Conservation (phyloP, 805 yeast species). For the Myxozyma lipomycoides region DNA sequence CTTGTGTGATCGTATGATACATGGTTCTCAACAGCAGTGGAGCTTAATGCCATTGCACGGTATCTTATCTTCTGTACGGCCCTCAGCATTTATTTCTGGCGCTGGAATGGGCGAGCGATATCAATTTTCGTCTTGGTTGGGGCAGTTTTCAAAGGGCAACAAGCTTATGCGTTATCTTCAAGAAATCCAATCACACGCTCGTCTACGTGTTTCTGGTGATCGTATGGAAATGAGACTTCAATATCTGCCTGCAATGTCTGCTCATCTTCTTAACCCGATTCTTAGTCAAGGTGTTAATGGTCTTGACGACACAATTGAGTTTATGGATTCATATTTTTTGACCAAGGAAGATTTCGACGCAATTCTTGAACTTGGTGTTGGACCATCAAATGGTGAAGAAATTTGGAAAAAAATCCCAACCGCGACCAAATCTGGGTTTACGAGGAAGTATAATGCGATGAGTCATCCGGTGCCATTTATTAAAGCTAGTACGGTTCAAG, state of each 20-base stretch:
- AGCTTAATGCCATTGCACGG: slow-evolving; percentile 89
- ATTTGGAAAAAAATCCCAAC: slow-evolving; percentile 65
- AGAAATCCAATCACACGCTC: slow-evolving; percentile 82
- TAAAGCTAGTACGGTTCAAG: slow-evolving; percentile 43
- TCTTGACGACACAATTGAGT: slow-evolving; percentile 57
- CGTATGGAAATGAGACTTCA: slow-evolving; percentile 69
- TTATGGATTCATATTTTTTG: slow-evolving; percentile 79
- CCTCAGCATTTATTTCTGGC: slow-evolving; percentile 73
- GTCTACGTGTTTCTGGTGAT: slow-evolving; percentile 73
- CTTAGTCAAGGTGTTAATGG: slow-evolving; percentile 56
- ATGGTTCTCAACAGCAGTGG: slow-evolving; percentile 46
- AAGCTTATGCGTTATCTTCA: slow-evolving; percentile 77
- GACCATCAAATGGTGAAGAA: slow-evolving; percentile 45
- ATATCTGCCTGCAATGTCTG: slow-evolving; percentile 55
- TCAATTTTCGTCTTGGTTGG: slow-evolving; percentile 54
- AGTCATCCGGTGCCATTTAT: slow-evolving; percentile 84
- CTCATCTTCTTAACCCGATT: slow-evolving; percentile 58
- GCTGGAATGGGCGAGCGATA: slow-evolving; percentile 56
- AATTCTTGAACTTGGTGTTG: slow-evolving; percentile 78
- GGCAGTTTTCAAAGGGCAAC: slow-evolving; percentile 21
- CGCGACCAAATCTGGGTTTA: slow-evolving; percentile 77
- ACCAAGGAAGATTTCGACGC: slow-evolving; percentile 92
- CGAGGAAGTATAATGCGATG: slow-evolving; percentile 71
- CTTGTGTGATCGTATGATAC: slow-evolving; percentile 71
- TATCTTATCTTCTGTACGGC: slow-evolving; percentile 75